phyloP scores from a whole-genome alignment of 441 rosid genomes.

The Erysimum pusillum region DNA sequence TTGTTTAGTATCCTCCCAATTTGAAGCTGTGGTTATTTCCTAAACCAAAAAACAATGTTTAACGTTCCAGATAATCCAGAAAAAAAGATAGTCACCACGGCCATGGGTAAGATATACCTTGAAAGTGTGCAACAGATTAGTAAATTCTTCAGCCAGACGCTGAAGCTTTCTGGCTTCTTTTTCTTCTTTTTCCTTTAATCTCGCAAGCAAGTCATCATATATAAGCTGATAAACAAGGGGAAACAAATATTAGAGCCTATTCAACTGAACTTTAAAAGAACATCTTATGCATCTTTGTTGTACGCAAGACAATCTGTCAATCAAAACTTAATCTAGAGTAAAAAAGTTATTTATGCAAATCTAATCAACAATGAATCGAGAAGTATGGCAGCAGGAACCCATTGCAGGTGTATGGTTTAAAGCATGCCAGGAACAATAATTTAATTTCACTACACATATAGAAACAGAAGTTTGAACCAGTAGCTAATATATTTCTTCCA shows the following conservation, averaged over 20 bases:
- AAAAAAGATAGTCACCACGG: neutral
- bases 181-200: constrained; percentile 95
- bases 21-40: constrained; percentile 82
- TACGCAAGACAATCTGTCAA: constrained; percentile 13
- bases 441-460: neutral
- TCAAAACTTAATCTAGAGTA: neutral
- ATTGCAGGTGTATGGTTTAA: constrained; percentile 18
- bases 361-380: constrained; percentile 14
- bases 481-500: neutral
- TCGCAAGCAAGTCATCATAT: constrained; percentile 82
- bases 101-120: constrained; percentile 61
- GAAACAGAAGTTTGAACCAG: constrained; percentile 18
- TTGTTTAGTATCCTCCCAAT: constrained; percentile 81
- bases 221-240: constrained; percentile 67
- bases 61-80: constrained; percentile 11
- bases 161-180: constrained; percentile 95
- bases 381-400: neutral
- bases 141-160: constrained; percentile 88
- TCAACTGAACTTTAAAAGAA: constrained; percentile 1
- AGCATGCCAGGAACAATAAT: constrained; percentile 26
- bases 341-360: constrained; percentile 1
- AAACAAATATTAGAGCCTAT: neutral
- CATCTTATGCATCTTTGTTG: neutral
- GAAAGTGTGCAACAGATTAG: constrained; percentile 61
- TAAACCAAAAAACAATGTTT: constrained; percentile 48